phyloP scores from a whole-genome alignment of 805 yeast species.

The Torulaspora franciscae region DNA sequence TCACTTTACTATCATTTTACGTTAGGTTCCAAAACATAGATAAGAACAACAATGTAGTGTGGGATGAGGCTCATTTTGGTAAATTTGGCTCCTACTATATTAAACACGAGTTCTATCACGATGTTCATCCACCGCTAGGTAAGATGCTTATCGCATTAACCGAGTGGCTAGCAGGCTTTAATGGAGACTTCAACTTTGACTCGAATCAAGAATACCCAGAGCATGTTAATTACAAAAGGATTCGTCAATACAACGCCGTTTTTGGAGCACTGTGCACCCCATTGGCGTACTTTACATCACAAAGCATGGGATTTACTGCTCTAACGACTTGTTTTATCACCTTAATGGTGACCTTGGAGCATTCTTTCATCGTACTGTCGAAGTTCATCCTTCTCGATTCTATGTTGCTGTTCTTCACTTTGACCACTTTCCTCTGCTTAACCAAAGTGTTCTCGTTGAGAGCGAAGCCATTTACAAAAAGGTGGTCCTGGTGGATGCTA shows the following conservation, averaged over 20 bases:
- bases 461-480: slow-evolving; percentile 52
- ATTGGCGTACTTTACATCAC: slow-evolving; percentile 75
- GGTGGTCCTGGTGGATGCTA: slow-evolving; percentile 67
- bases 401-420: slow-evolving; percentile 83
- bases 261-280: slow-evolving; percentile 86
- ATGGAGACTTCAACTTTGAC: slow-evolving; percentile 86
- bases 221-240: slow-evolving; percentile 68
- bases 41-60: slow-evolving; percentile 69
- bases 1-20: slow-evolving; percentile 66
- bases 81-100: slow-evolving; percentile 91
- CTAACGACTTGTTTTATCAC: slow-evolving; percentile 74
- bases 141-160: slow-evolving; percentile 86
- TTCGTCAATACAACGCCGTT: slow-evolving; percentile 83
- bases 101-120: slow-evolving; percentile 86
- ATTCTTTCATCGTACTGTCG: slow-evolving; percentile 77
- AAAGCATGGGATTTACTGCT: slow-evolving; percentile 65
- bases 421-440: slow-evolving; percentile 70
- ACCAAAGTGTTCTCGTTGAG: slow-evolving; percentile 62
- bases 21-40: slow-evolving; percentile 75
- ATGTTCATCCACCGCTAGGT: slow-evolving; percentile 96
- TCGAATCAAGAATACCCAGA: slow-evolving; percentile 77
- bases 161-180: slow-evolving; percentile 80
- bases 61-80: slow-evolving; percentile 99
- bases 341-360: slow-evolving; percentile 75
- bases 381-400: slow-evolving; percentile 90